Evolutionary conservation across 306 rosid genomes (phyloP).

Genomic region (Fragaria ananassa): DNA sequence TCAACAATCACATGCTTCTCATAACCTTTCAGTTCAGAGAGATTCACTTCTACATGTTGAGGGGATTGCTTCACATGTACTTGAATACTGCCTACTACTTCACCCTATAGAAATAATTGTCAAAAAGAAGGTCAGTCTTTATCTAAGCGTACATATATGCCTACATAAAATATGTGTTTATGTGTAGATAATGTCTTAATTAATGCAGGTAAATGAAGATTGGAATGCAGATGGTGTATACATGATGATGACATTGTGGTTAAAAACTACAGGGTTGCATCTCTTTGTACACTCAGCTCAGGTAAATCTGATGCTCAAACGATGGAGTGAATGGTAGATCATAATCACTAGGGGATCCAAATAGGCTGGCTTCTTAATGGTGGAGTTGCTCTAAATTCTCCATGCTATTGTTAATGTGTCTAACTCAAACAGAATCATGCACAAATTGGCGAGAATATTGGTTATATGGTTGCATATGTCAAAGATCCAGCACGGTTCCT

Average conservation of each 20-base stretch:
- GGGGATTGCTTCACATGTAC: slow-evolving; percentile 54
- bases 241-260: background rate
- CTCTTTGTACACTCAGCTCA: background rate
- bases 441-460: background rate
- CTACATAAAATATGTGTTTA: background rate
- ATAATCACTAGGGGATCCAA: background rate
- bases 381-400: background rate
- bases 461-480: background rate
- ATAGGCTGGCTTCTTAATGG: background rate
- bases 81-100: slow-evolving; percentile 49
- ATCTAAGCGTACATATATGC: background rate
- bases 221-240: background rate
- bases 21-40: slow-evolving; percentile 67
- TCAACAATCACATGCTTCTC: slow-evolving; percentile 71
- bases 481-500: background rate
- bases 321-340: background rate
- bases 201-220: background rate
- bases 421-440: background rate
- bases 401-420: background rate
- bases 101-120: slow-evolving; percentile 42
- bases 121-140: background rate
- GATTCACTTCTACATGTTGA: slow-evolving; percentile 67
- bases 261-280: background rate
- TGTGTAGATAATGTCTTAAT: background rate
- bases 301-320: background rate